Base-by-base conservation (phyloP, 108 stramenopile species). In the Skeletonema menzelii region DNA sequence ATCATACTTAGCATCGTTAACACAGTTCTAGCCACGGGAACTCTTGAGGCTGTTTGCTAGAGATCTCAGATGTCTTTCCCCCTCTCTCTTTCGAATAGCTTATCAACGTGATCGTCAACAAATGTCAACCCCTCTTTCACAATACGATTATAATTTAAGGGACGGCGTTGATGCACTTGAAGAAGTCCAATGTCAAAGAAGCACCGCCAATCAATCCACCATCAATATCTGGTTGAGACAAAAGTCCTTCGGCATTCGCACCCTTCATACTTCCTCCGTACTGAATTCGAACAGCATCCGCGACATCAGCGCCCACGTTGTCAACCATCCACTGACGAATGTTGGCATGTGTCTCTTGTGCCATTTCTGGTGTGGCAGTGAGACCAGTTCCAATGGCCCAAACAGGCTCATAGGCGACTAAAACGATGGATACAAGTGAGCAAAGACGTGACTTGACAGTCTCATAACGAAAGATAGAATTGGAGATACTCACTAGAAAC, bases 311-410 rank as follows among this genome's bases (percentile, higher is more conserved):
- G 5, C 89, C 87, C 14, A 98, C 95, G 73, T 98, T 97, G 35
- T 92, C 83, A 15, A 84, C 40, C 24, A 99, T 72, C 94, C 95
- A 99, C 31, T 82, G 69, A 56, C 99, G 97, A 75, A 99, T 99
- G 22, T 77, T 73, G 30, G 82, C 84, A 80, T 99, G 98, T 20
- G 97, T 97, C 61, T 99, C 99, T 77, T 99, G 98, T 3, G 99
- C 99, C 97, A 99, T 98, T 74, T 97, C 97, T 8, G 99, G 97
- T 8, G 98, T 95, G 59, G 99, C 99, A n/a, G 97, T 98, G 42
- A 97, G 86, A 24, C 99, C 99, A 30, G 99, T 99, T 69, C 98
- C 98, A 70, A 98, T 98, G 59, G 97, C 94, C 93, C 93, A 91
- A 15, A 90, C 89, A 56, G 94, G 91, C 70, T 97, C 94, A 67